phyloP scores from a whole-genome alignment of 352 stramenopile species.

The Paralagenidium karlingii region DNA sequence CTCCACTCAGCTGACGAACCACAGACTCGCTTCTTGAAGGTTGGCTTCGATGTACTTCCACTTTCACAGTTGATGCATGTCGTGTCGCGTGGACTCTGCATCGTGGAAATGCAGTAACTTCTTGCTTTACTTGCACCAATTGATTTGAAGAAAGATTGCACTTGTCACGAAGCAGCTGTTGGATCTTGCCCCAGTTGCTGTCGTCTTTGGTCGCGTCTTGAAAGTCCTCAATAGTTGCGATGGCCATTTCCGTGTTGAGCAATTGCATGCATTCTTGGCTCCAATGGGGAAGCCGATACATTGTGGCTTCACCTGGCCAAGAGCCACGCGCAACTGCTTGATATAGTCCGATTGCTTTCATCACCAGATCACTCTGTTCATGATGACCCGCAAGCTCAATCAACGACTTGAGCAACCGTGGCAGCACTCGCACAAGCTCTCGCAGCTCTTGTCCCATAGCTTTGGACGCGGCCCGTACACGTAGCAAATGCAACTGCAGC shows the following conservation, averaged over 20 bases:
- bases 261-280: constrained; percentile 15
- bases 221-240: constrained; percentile 16
- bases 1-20: too few relatives aligned
- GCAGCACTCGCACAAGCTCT: constrained; percentile 92
- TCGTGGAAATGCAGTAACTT: too few relatives aligned
- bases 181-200: too few relatives aligned
- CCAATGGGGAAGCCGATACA: constrained; percentile 31
- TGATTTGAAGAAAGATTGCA: too few relatives aligned
- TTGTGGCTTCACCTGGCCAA: constrained; percentile 21
- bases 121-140: too few relatives aligned
- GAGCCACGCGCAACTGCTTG: constrained; percentile 38
- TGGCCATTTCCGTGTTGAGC: constrained; percentile 12
- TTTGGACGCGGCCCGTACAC: constrained; percentile 89
- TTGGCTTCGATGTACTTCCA: too few relatives aligned
- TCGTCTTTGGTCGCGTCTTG: too few relatives aligned
- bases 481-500: constrained; percentile 92
- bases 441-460: constrained; percentile 97
- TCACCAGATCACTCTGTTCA: constrained; percentile 32
- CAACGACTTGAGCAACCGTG: constrained; percentile 89
- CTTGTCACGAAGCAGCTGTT: too few relatives aligned
- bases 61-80: too few relatives aligned
- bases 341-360: constrained; percentile 35
- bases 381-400: constrained; percentile 78
- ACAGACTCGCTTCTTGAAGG: too few relatives aligned
- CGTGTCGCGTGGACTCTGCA: too few relatives aligned